A percentile compares a stretch with the other conserved stretches of the same genome.
Evolutionary conservation across 2,329 filamentous ascomycete species (phyloP).

Genomic region (Geosmithia morbida): DNA sequence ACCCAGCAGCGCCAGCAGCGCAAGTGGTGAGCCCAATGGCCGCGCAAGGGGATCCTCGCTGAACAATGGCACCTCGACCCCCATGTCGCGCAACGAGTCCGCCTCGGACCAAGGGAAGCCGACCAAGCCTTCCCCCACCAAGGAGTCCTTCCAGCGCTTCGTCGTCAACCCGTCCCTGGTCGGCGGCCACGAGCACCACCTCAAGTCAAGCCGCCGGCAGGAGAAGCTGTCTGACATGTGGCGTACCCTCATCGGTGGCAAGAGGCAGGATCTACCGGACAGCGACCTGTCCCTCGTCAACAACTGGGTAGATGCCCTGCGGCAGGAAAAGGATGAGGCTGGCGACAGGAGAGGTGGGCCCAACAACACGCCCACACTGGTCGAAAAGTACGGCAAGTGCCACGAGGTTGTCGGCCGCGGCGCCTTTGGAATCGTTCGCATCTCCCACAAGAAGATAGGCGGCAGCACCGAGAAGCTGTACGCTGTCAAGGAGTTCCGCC

Average conservation of each 20-base stretch:
- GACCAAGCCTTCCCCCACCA: slow-evolving; percentile 9
- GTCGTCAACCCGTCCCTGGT: slow-evolving; percentile 33
- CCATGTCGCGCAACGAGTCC: slow-evolving; percentile 27
- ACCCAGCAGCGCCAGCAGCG: slow-evolving; percentile 9
- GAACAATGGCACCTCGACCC: slow-evolving; percentile 17
- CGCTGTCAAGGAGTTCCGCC: slow-evolving; percentile 95
- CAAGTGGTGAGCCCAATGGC: slow-evolving; percentile 15
- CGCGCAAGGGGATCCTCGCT: slow-evolving; percentile 20
- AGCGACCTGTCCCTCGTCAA: slow-evolving; percentile 86
- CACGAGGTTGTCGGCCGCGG: slow-evolving; percentile 93
- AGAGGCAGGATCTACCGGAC: slow-evolving; percentile 58
- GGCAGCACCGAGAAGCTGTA: slow-evolving; percentile 81
- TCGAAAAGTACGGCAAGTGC: slow-evolving; percentile 97
- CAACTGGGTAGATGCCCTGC: slow-evolving; percentile 88
- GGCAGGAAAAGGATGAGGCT: slow-evolving; percentile 76
- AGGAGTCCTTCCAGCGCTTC: slow-evolving; percentile 34
- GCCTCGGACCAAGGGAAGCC: slow-evolving; percentile 22
- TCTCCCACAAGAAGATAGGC: slow-evolving; percentile 88
- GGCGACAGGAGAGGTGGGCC: slow-evolving; percentile 66
- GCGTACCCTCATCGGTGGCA: slow-evolving; percentile 72
- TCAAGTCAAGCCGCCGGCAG: slow-evolving; percentile 81
- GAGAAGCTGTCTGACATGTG: slow-evolving; percentile 92
- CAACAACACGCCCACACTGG: slow-evolving; percentile 57
- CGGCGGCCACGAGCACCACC: slow-evolving; percentile 71
- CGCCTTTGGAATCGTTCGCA: slow-evolving; percentile 92